Percentiles rank a stretch among this genome's conserved stretches.
Evolutionary conservation across 2,329 filamentous ascomycete genomes (phyloP).

Genomic region (Ophiocordyceps unilateralis): DNA sequence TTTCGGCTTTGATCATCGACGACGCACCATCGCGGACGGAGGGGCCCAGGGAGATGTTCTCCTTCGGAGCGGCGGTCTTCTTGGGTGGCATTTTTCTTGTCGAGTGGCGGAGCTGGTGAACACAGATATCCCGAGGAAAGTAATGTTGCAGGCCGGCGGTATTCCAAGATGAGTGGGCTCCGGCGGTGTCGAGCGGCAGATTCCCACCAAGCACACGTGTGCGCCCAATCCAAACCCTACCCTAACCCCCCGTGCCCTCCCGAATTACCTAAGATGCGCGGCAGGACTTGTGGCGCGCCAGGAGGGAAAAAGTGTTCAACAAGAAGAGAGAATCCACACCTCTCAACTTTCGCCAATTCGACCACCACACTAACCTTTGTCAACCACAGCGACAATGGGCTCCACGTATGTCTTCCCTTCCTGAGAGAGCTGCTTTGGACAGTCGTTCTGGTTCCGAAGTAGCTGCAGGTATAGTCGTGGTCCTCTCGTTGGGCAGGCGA

Average conservation of each 20-base stretch:
- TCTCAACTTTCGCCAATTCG: constrained; percentile 12
- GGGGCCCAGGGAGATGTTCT: constrained; percentile 97
- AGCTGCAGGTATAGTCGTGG: constrained; percentile 56
- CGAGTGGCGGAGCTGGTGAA: constrained; percentile 18
- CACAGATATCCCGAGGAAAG: constrained; percentile 11
- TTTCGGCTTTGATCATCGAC: not conserved
- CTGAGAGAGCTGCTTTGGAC: constrained; percentile 17
- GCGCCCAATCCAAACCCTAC: constrained; percentile 14
- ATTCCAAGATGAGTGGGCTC: constrained; percentile 8
- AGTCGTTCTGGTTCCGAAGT: constrained; percentile 30
- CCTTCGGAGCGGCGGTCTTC: constrained; percentile 72
- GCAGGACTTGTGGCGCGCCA: not conserved
- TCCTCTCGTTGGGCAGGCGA: constrained; percentile 57
- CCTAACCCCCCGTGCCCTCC: constrained; percentile 14
- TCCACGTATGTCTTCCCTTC: constrained; percentile 35
- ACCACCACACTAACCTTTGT: constrained; percentile 18
- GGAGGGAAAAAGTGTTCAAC: not conserved
- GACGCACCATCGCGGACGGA: constrained; percentile 78
- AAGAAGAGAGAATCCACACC: constrained; percentile 2
- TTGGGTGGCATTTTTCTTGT: constrained; percentile 59
- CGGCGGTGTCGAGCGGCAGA: constrained; percentile 22
- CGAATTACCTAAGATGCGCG: not conserved
- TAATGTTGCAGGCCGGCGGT: constrained; percentile 10
- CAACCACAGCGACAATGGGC: constrained; percentile 24
- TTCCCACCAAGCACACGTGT: constrained; percentile 6